Evolutionary conservation across 2,329 filamentous ascomycete species (phyloP).

Genomic region (Trichoderma aggressivum): DNA sequence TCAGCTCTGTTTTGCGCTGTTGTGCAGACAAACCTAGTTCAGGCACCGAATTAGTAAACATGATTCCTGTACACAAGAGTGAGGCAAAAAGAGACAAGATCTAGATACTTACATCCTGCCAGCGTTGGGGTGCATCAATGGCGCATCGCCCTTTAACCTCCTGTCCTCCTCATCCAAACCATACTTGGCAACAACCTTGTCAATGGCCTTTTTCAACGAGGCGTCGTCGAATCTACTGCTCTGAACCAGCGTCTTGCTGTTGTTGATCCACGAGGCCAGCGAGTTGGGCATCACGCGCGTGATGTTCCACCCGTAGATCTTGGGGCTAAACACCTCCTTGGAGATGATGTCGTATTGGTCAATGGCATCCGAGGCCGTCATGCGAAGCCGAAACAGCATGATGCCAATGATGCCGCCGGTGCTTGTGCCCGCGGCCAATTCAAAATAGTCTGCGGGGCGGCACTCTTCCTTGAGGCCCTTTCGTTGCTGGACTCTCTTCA

Average conservation of each 20-base stretch:
- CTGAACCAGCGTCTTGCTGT: slow-evolving; percentile 11
- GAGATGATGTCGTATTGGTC: not conserved
- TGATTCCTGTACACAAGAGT: not conserved
- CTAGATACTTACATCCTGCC: not conserved
- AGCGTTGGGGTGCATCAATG: not conserved
- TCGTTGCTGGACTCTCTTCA: not conserved
- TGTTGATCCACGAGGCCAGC: slow-evolving; percentile 2
- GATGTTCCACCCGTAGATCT: not conserved
- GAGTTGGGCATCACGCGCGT: slow-evolving; percentile 3
- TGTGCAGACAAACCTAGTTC: slow-evolving; percentile 8
- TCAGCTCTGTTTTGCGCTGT: slow-evolving; percentile 10
- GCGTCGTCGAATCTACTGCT: slow-evolving; percentile 5
- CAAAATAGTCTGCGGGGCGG: slow-evolving; percentile 9
- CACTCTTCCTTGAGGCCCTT: slow-evolving; percentile 5
- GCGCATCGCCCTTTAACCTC: not conserved
- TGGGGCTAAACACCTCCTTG: slow-evolving; percentile 9
- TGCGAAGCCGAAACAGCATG: slow-evolving; percentile 15
- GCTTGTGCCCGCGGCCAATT: not conserved
- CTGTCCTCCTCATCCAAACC: slow-evolving; percentile 7
- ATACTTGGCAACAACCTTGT: slow-evolving; percentile 6
- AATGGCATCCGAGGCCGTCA: slow-evolving; percentile 6
- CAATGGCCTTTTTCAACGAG: slow-evolving; percentile 2
- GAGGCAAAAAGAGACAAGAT: not conserved
- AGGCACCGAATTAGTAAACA: not conserved
- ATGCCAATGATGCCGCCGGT: slow-evolving; percentile 13